Conservation (phyloP, 2,329 filamentous ascomycete genomes). For the Aspergillus carbonarius region DNA sequence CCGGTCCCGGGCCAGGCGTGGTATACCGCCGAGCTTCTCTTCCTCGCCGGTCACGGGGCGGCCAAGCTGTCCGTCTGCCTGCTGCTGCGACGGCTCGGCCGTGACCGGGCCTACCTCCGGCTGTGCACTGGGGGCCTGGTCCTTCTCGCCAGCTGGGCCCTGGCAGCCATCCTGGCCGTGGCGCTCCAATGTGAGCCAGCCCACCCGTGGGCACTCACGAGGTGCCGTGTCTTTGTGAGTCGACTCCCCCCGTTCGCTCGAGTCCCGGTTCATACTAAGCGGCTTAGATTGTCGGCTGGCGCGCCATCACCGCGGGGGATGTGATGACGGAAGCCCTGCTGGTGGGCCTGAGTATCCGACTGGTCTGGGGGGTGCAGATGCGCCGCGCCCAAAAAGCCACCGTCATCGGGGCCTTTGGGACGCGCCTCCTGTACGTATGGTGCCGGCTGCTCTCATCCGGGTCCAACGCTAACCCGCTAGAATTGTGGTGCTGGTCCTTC, state of each 20-base stretch:
- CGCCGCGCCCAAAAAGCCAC: conserved; percentile 13
- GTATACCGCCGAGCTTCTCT: conserved; percentile 24
- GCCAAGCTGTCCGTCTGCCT: conserved; percentile 30
- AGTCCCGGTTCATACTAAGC: no score
- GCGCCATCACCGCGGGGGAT: conserved; percentile 42
- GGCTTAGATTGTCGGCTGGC: conserved; percentile 33
- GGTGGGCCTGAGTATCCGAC: conserved; percentile 20
- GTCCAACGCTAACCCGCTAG: neutral
- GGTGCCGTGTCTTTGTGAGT: neutral
- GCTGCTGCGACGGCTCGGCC: conserved; percentile 29
- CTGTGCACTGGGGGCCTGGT: conserved; percentile 13
- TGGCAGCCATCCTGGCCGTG: conserved; percentile 21
- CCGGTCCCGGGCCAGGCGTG: conserved; percentile 1
- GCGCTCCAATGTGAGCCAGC: neutral
- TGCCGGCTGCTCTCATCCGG: no score
- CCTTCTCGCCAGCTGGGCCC: conserved; percentile 18
- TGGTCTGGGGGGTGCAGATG: conserved; percentile 27
- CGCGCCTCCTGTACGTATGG: conserved; percentile 7
- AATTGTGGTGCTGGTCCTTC: conserved; percentile 31
- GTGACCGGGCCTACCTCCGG: conserved; percentile 18
- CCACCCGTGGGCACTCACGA: neutral
- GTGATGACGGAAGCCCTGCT: conserved; percentile 27
- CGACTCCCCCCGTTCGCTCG: no score
- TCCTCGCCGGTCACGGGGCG: conserved; percentile 25
- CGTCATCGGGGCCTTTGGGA: conserved; percentile 20